Evolutionary conservation across 2,329 filamentous ascomycete genomes (phyloP), one percentile per base, ranked within the genome.

Genomic region (Pseudocercospora fijiensis): DNA sequence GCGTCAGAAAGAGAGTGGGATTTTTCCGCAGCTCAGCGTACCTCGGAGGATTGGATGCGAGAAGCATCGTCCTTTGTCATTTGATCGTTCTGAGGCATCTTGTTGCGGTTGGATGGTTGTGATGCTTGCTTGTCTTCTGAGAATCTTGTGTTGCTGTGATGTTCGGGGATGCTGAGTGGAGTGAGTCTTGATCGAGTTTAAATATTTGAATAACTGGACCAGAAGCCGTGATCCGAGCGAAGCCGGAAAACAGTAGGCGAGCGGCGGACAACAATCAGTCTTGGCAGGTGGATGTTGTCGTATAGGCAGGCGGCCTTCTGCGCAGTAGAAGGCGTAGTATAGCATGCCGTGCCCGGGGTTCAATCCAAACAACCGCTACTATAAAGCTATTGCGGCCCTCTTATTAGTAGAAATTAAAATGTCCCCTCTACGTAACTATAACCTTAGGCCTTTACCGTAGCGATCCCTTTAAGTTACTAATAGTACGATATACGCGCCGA

Each of bases 41-140:
- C 65, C 33, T 67, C 41, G 13, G 63, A 57, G 20, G 57, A 58
- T 37, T 67, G 60, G 16, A 65, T 65, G 60, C 65, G 63, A 45
- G 63, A 43, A 20, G 57, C 58, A 58, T 67, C 65, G 10, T 41
- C 57, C 22, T 65, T 58, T 37, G 30, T 59, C 63, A 65, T 63
- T 41, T 65, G 43, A 26, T 49, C 51, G 49, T 53, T 26, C 37
- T 41, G 16, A 9, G 61, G 57, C 61, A 63, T 63, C n/a, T 47
- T 58, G 51, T 53, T 20, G 49, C 6, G 11, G 18, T 4, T 30
- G 3, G 26, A 3, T 30, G 2, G 11, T 53, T 6, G 26, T 53
- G 13, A 24, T 49, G 10, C 18, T 9, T 49, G 45, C 13, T 2
- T 22, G 4, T 37, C 33, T 16, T 37, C 0, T 49, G 5, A 6